These are phyloP conservation scores for Hansenula sp. DNA, from an alignment of 1,139 yeast species.

Conservation along the genomic window DNA sequence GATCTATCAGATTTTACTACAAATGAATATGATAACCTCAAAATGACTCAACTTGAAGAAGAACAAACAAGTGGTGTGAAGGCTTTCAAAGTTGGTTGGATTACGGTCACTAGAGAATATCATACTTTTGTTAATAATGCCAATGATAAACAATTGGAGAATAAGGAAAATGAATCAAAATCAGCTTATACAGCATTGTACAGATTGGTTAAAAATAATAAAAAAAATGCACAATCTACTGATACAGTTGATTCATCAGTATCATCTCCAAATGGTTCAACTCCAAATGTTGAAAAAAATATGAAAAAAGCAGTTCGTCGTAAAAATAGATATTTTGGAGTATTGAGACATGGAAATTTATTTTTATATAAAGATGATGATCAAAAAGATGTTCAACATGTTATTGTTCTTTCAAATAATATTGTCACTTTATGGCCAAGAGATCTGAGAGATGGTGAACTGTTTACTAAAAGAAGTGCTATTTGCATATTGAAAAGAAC, in stretches of 20 bases:
- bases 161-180: slow-evolving; percentile 28
- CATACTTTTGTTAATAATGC: slow-evolving; percentile 40
- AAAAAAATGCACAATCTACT: slow-evolving; percentile 14
- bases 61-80: slow-evolving; percentile 55
- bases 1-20: slow-evolving; percentile 16
- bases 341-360: slow-evolving; percentile 78
- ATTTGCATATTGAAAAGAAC: slow-evolving; percentile 58
- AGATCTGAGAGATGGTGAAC: slow-evolving; percentile 41
- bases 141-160: slow-evolving; percentile 19
- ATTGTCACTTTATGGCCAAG: slow-evolving; percentile 88
- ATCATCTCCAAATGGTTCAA: slow-evolving; percentile 5
- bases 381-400: slow-evolving; percentile 68
- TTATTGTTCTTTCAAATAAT: slow-evolving; percentile 67
- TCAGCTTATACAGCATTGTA: slow-evolving; percentile 59
- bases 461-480: slow-evolving; percentile 77
- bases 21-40: slow-evolving; percentile 36
- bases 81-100: slow-evolving; percentile 72
- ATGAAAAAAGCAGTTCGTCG: slow-evolving; percentile 32
- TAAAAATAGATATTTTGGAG: slow-evolving; percentile 63
- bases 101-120: slow-evolving; percentile 77
- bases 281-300: slow-evolving; percentile 18
- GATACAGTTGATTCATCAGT: slow-evolving; percentile 17
- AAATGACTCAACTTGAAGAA: slow-evolving; percentile 63
- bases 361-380: slow-evolving; percentile 72
- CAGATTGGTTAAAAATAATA: slow-evolving; percentile 41